Evolutionary conservation across 345 rosid species (phyloP).

Genomic region (Rubroshorea leprosula): DNA sequence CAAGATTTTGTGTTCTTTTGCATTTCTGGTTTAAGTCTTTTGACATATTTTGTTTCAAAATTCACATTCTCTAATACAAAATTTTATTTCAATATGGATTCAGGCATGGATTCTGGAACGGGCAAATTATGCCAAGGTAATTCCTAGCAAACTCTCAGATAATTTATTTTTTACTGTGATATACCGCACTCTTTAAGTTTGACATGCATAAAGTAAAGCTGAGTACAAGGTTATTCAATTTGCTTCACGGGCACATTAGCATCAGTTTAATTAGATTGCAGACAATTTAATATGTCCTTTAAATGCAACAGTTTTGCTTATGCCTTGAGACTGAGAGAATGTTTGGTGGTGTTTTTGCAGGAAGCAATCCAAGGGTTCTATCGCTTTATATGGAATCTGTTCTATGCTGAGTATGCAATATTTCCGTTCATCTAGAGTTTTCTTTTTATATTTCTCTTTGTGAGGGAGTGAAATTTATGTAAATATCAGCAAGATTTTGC

Average conservation of each 20-base stretch:
- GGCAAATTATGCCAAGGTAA: constrained; percentile 82
- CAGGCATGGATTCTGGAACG: constrained; percentile 77
- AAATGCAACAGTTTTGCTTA: neutral
- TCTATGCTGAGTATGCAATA: constrained; percentile 75
- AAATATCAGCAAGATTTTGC: constrained; percentile 9
- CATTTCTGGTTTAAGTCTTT: no score
- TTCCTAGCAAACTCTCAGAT: no score
- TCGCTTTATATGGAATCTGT: constrained; percentile 89
- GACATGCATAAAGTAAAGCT: no score
- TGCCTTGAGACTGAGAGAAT: constrained; percentile 10
- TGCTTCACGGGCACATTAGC: neutral
- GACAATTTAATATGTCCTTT: neutral
- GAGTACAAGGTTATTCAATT: no score
- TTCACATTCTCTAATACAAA: neutral
- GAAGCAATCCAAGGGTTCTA: constrained; percentile 77
- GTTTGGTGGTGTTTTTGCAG: constrained; percentile 39
- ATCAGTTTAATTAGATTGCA: neutral
- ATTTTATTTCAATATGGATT: constrained; percentile 5
- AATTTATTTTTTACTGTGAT: no score
- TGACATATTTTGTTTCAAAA: neutral
- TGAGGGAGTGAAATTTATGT: constrained; percentile 8
- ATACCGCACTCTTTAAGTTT: no score
- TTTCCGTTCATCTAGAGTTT: constrained; percentile 65
- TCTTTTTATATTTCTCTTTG: neutral
- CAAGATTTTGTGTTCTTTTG: no score